These are phyloP conservation scores for Pyrenula massariospora DNA, from an alignment of 495 filamentous ascomycete species.

Conservation along the genomic window DNA sequence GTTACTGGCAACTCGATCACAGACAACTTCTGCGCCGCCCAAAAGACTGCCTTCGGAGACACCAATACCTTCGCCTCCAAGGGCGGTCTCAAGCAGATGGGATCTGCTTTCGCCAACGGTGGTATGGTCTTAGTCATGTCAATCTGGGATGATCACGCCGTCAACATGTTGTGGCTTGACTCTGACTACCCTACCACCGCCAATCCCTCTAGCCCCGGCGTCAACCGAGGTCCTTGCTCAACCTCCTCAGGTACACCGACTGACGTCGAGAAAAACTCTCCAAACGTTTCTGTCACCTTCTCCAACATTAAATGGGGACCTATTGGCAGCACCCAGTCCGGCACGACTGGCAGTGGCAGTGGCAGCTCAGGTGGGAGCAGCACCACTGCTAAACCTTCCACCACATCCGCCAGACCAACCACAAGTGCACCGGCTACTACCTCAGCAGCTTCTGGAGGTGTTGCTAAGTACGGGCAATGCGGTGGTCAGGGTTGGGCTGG, in stretches of 20 bases:
- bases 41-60: slow-evolving; percentile 53
- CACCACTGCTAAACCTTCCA: slow-evolving; percentile 10
- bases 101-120: slow-evolving; percentile 31
- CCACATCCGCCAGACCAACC: slow-evolving; percentile 11
- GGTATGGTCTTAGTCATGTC: slow-evolving; percentile 71
- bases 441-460: slow-evolving; percentile 8
- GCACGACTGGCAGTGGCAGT: neutral
- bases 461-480: slow-evolving; percentile 30
- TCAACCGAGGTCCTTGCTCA: slow-evolving; percentile 57
- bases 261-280: slow-evolving; percentile 41
- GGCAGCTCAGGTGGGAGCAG: slow-evolving; percentile 3
- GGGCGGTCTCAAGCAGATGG: slow-evolving; percentile 50
- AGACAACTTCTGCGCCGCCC: slow-evolving; percentile 43
- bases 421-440: slow-evolving; percentile 14
- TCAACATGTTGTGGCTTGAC: slow-evolving; percentile 82
- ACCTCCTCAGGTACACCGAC: slow-evolving; percentile 46
- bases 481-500: slow-evolving; percentile 37
- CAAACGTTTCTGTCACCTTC: slow-evolving; percentile 49
- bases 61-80: slow-evolving; percentile 41
- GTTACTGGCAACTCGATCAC: slow-evolving; percentile 48
- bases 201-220: slow-evolving; percentile 45
- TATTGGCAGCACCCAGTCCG: slow-evolving; percentile 48
- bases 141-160: slow-evolving; percentile 66
- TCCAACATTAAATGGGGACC: slow-evolving; percentile 60
- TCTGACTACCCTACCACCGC: slow-evolving; percentile 54